phyloP scores from a whole-genome alignment of 805 yeast species.

The Suhomyces prunicola region DNA sequence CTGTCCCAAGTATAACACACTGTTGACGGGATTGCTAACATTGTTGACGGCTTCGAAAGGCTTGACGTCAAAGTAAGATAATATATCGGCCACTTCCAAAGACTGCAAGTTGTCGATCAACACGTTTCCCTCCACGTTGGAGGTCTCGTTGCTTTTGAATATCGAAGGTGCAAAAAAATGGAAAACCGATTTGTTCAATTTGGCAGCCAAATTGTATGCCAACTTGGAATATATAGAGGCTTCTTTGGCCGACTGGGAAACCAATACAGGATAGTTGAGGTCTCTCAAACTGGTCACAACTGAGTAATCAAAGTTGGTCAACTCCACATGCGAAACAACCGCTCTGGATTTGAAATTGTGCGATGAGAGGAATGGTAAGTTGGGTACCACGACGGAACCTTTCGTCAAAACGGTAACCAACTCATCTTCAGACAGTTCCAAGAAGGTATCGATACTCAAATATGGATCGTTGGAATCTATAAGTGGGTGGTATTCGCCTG shows the following conservation, averaged over 20 bases:
- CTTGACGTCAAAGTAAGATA: conserved; percentile 20
- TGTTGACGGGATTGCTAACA: conserved; percentile 39
- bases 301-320: conserved; percentile 62
- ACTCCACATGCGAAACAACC: conserved; percentile 59
- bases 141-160: conserved; percentile 10
- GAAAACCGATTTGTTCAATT: conserved; percentile 54
- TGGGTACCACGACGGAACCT: conserved; percentile 52
- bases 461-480: conserved; percentile 54
- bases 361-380: conserved; percentile 57
- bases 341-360: conserved; percentile 34
- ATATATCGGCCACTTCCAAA: conserved; percentile 21
- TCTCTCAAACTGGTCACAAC: conserved; percentile 72
- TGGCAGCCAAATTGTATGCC: conserved; percentile 55
- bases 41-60: conserved; percentile 31
- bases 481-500: conserved; percentile 24
- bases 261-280: conserved; percentile 57
- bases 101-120: conserved; percentile 13
- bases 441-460: conserved; percentile 36
- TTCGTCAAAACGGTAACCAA: conserved; percentile 49
- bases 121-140: conserved; percentile 12
- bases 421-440: conserved; percentile 14
- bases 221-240: conserved; percentile 52
- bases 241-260: conserved; percentile 61
- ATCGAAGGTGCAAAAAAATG: conserved; percentile 57
- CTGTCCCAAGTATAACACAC: conserved; percentile 64